Base-by-base conservation (phyloP, 2,329 filamentous ascomycete species). In the Talaromyces sp. region DNA sequence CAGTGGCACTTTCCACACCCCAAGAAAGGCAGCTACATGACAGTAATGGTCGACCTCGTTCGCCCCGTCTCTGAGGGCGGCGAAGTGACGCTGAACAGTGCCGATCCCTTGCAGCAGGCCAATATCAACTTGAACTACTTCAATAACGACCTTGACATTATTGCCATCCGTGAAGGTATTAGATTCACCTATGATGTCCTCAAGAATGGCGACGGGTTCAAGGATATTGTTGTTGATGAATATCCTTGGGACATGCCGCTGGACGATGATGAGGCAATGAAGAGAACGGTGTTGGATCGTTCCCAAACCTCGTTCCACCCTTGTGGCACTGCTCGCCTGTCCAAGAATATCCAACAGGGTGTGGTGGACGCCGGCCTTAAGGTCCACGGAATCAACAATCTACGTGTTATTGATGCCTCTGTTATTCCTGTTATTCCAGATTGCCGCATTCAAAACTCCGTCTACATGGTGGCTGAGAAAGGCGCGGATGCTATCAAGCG, bases 171-270 rank as follows among this genome's bases (percentile, higher is more conserved):
- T 36, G 83, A 86, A 67, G 84, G 84, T 11, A 77, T 86, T 32
- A 76, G 82, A 10, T 84, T 78, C 68, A 73, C 76, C 8, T 81
- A 77, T 47, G 84, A 88, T 65, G 73, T 88, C n/a, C 66, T 88
- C 2, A 83, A 75, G 42, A 81, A 79, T 8, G 84, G 85, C 1
- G 81, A 82, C 0, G 83, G 81, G 1, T 82, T 88, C 72, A 84
- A 75, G 65, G 74, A 77, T 55, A 65, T 77, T 22, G 63, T 76
- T 22, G 64, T 65, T 6, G 65, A 56, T 8, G 73, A 77, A 77
- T 88, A 87, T 67, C 85, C 85, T 0, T 87, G 83, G 84, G 72
- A 78, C 0, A 85, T 88, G 82, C 84, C 85, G 0, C 76, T 81
- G 2, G 67, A 83, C 13, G 78, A 78, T 0, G 83, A 87, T 57